phyloP scores from a whole-genome alignment of 2,329 filamentous ascomycete species.

The Chrysosporium keratinophilum region DNA sequence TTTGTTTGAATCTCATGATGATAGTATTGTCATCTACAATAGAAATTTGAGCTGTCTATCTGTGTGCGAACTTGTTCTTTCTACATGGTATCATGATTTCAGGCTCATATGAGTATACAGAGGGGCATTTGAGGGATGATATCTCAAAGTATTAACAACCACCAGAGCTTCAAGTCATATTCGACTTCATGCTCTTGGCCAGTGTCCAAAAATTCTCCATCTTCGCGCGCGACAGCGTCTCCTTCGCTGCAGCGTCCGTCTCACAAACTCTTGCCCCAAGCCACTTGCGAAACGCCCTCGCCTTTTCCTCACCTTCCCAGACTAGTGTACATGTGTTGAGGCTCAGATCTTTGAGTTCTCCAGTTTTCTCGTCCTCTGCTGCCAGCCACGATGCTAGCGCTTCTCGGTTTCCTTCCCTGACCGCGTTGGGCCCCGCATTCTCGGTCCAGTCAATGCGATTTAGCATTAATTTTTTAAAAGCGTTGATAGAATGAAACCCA shows the following conservation, averaged over 20 bases:
- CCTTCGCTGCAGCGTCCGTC: slow-evolving; percentile 78
- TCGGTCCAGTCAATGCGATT: slow-evolving; percentile 93
- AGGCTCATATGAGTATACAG: not conserved
- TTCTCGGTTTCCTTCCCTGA: slow-evolving; percentile 48
- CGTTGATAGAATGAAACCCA: slow-evolving; percentile 67
- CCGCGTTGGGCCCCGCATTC: slow-evolving; percentile 58
- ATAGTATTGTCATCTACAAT: too few species aligned
- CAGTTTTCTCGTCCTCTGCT: slow-evolving; percentile 61
- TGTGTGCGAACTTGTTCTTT: not conserved
- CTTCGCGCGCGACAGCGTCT: slow-evolving; percentile 66
- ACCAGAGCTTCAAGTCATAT: slow-evolving; percentile 10
- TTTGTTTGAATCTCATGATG: too few species aligned
- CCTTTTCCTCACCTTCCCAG: slow-evolving; percentile 83
- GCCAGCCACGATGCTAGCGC: slow-evolving; percentile 63
- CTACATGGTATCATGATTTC: not conserved
- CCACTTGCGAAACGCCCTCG: slow-evolving; percentile 75
- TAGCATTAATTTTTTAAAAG: slow-evolving; percentile 87
- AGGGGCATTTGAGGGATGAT: not conserved
- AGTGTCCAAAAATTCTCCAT: slow-evolving; percentile 94
- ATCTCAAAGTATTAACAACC: not conserved
- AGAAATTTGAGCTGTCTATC: too few species aligned
- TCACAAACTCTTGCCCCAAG: slow-evolving; percentile 75
- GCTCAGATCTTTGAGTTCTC: slow-evolving; percentile 69
- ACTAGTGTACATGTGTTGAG: slow-evolving; percentile 72
- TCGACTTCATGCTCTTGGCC: slow-evolving; percentile 55